Base-by-base conservation (phyloP, 2,329 filamentous ascomycete genomes). In the Pyricularia pennisetigena region DNA sequence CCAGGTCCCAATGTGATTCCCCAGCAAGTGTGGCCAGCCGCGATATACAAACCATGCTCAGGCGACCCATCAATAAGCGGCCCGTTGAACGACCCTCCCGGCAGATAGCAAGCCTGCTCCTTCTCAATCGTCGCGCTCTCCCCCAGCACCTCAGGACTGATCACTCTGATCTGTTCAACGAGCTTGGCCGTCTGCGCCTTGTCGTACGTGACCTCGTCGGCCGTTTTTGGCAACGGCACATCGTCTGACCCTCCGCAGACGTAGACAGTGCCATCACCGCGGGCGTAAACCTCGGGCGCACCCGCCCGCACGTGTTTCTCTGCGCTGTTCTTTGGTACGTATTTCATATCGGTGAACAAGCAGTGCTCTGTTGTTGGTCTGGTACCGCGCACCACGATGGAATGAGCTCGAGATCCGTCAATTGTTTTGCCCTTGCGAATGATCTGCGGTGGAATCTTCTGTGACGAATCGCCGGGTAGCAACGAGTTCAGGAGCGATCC, bases 31-130 rank as follows among this genome's bases (percentile, higher is more conserved):
- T 94, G 91, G 0, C 91, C 91, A 4, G 88, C 82, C 1, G 88
- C 87, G 54, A 93, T 76, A 74, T 86, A 94, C 0, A 94, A 88
- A 4, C 90, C 90, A 1, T 77, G 74, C 71, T 91, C 86, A 1
- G 80, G 77, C 29, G 65, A 67, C 26, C 65, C 65, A 35, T 67
- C 65, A 30, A 67, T 67, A 23, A 67, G 54, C 9, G 65, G 65
- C 16, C 65, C 65, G 28, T 62, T 67, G 28, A 67, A 67, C 4
- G 65, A 30, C 10, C 65, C 65, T 32, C 65, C 65, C 16, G 95
- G 95, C 65, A 99, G 82, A 78, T 99, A 99, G 78, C 95, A 99
- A 29, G 95, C 94, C 80, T 99, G 95, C 72, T 89, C 87, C 6
- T 87, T 86, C 68, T 89, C 88, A 67, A 98, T 74, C 73, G 91